A percentile compares a stretch with the other conserved stretches of the same genome.
These are phyloP conservation scores for Bolboschoenoplectus hybrid DNA, from an alignment of 202 grass and related monocot species.

Conservation along the genomic window DNA sequence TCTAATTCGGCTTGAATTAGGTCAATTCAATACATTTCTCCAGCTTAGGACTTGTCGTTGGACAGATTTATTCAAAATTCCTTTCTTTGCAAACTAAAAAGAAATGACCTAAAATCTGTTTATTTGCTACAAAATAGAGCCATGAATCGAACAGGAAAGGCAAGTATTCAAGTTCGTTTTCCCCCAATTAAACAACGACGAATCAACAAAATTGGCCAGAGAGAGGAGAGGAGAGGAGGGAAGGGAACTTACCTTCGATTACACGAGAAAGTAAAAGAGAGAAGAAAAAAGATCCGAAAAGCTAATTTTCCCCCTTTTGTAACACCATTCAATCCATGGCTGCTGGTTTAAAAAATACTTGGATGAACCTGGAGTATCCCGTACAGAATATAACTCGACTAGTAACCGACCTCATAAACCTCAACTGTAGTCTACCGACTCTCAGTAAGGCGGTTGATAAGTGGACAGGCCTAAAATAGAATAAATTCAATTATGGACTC, in stretches of 20 bases:
- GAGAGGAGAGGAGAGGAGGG: constrained; percentile 12
- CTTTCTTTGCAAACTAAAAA: neutral
- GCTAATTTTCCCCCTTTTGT: constrained; percentile 20
- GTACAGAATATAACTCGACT: neutral
- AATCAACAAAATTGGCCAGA: neutral
- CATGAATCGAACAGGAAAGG: neutral
- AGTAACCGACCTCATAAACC: neutral
- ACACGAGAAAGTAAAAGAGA: constrained; percentile 26
- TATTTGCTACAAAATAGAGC: neutral
- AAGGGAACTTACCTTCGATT: constrained; percentile 3
- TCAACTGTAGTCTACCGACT: neutral
- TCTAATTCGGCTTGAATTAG: constrained; percentile 5
- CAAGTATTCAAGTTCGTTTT: neutral
- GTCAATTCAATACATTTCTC: neutral
- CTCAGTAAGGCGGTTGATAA: neutral
- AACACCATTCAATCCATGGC: constrained; percentile 1
- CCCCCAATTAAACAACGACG: neutral
- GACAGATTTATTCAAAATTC: neutral
- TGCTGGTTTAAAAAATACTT: neutral
- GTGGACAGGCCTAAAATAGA: neutral
- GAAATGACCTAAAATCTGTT: neutral
- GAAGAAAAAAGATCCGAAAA: neutral
- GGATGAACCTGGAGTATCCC: neutral
- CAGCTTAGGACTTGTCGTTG: neutral
- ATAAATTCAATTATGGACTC: neutral